Conservation (phyloP, 2,329 filamentous ascomycete genomes). For the Phyllosticta citriasiana region DNA sequence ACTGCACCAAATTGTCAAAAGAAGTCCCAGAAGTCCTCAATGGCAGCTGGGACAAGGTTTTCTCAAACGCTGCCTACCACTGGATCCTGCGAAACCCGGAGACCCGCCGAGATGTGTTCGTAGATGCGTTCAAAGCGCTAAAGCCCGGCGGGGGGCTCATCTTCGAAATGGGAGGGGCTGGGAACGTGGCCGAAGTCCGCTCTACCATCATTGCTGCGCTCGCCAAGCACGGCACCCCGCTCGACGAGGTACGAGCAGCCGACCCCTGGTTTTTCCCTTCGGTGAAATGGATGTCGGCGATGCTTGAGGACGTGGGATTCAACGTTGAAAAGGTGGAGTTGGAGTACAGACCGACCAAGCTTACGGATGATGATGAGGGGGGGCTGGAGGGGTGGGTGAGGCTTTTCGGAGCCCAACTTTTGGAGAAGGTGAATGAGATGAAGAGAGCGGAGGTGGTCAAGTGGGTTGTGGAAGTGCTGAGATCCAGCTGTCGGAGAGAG, state of each 20-base stretch:
- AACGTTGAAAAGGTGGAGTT: conserved; percentile 41
- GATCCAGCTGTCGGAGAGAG: conserved; percentile 41
- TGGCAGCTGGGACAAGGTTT: conserved; percentile 29
- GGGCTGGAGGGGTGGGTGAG: conserved; percentile 58
- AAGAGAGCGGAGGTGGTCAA: conserved; percentile 44
- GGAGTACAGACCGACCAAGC: conserved; percentile 54
- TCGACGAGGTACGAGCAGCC: conserved; percentile 38
- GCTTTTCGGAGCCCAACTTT: conserved; percentile 51
- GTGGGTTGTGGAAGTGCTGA: conserved; percentile 46
- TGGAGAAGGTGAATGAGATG: conserved; percentile 43
- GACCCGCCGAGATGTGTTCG: conserved; percentile 44
- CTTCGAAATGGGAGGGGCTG: conserved; percentile 64
- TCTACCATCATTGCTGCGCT: conserved; percentile 47
- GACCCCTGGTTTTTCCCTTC: conserved; percentile 67
- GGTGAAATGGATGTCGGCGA: conserved; percentile 44
- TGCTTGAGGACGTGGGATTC: conserved; percentile 33
- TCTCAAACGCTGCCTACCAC: conserved; percentile 35
- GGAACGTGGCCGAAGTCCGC: conserved; percentile 56
- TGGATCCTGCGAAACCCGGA: conserved; percentile 39
- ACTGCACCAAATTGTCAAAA: conserved; percentile 20
- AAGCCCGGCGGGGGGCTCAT: conserved; percentile 48
- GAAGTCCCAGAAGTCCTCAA: conserved; percentile 11
- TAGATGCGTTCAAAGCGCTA: conserved; percentile 42
- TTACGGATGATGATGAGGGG: conserved; percentile 35
- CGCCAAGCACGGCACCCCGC: conserved; percentile 38